Conservation (phyloP, 1,139 yeast genomes). For the Taphrina confusa region DNA sequence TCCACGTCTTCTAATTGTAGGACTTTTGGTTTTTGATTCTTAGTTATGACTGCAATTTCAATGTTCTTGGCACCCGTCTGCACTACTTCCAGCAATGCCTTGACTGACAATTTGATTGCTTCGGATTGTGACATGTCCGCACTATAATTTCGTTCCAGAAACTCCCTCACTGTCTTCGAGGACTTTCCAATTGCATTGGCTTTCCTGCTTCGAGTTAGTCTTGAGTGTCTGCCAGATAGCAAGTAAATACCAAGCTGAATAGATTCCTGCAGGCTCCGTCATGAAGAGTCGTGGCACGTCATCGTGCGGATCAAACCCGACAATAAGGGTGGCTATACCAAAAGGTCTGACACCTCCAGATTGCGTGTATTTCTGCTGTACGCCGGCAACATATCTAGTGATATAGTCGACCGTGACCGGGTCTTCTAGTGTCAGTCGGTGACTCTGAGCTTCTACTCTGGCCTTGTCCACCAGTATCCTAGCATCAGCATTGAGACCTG, state of each 20-base stretch:
- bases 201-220: conserved; percentile 48
- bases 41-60: conserved; percentile 83
- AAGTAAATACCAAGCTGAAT: conserved; percentile 74
- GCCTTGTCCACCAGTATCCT: conserved; percentile 93
- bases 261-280: conserved; percentile 97
- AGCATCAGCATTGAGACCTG: conserved; percentile 98
- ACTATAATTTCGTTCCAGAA: conserved; percentile 84
- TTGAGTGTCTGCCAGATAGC: neutral
- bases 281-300: conserved; percentile 78
- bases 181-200: conserved; percentile 97
- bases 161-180: conserved; percentile 91
- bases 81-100: conserved; percentile 88
- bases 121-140: conserved; percentile 71
- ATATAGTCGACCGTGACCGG: conserved; percentile 89
- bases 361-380: conserved; percentile 96
- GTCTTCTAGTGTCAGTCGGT: conserved; percentile 87
- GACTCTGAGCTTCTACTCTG: conserved; percentile 96
- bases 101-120: conserved; percentile 78
- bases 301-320: conserved; percentile 91
- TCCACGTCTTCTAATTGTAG: conserved; percentile 71
- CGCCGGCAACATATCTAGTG: conserved; percentile 93
- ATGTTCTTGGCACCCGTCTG: conserved; percentile 97
- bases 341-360: conserved; percentile 96
- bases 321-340: conserved; percentile 91
- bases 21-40: conserved; percentile 54